Percentiles rank a stretch among this genome's conserved stretches.
Evolutionary conservation across 371 early-diverging fungal genomes (phyloP).

Genomic region (Gilbertella persicaria): DNA sequence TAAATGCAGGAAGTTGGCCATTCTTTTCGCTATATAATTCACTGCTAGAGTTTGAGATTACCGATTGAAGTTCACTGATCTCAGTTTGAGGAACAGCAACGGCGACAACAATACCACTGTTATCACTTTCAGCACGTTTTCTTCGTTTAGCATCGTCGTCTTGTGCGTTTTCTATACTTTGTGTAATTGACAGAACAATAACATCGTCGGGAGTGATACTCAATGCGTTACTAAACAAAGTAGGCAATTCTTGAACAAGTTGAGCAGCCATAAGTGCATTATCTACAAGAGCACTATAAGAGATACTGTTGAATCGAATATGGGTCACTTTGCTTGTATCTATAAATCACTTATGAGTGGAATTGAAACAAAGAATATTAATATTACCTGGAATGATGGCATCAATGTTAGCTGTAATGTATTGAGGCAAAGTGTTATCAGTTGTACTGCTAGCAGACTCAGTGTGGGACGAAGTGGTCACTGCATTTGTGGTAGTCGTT

Average conservation of each 20-base stretch:
- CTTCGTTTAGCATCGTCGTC: conserved; percentile 12
- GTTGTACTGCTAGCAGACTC: neutral
- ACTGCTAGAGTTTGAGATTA: conserved; percentile 19
- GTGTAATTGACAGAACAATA: conserved; percentile 42
- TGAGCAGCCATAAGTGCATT: conserved; percentile 43
- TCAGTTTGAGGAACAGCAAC: conserved; percentile 34
- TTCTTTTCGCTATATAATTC: conserved; percentile 29
- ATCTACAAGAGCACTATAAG: conserved; percentile 38
- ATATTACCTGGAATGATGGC: conserved; percentile 34
- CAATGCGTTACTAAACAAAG: conserved; percentile 26
- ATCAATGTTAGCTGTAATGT: conserved; percentile 45
- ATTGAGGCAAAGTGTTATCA: conserved; percentile 26
- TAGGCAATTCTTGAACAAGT: conserved; percentile 42
- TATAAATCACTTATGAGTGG: neutral
- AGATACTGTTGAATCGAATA: conserved; percentile 41
- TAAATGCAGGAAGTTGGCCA: conserved; percentile 39
- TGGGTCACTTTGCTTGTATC: conserved; percentile 30
- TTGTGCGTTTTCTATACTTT: neutral
- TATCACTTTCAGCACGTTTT: neutral
- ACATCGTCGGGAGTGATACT: conserved; percentile 35
- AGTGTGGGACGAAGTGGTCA: neutral
- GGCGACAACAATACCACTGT: conserved; percentile 32
- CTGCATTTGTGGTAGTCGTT: neutral
- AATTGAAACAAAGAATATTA: neutral
- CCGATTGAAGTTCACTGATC: conserved; percentile 17